Evolutionary conservation across 2,329 filamentous ascomycete genomes (phyloP).

Genomic region (Aureobasidium melanogenum): DNA sequence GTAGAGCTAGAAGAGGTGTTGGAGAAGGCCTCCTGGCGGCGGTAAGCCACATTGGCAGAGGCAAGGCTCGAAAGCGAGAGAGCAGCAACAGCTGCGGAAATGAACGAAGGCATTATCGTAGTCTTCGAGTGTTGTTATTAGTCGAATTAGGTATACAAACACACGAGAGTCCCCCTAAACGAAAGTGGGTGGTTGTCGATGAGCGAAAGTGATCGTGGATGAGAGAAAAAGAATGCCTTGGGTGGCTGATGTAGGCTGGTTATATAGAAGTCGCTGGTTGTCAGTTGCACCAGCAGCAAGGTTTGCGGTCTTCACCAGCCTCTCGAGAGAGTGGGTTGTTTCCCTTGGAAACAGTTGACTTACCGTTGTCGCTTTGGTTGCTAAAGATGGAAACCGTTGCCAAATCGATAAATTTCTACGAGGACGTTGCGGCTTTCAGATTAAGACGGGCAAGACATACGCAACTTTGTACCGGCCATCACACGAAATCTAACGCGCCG

Average conservation of each 20-base stretch:
- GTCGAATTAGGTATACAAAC: constrained; percentile 8
- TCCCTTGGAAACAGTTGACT: constrained; percentile 8
- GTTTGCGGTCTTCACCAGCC: background rate
- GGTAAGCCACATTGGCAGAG: background rate
- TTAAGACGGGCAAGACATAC: constrained; percentile 3
- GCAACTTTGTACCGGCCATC: background rate
- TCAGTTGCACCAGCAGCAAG: background rate
- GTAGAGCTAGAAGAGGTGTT: background rate
- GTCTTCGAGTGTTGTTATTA: background rate
- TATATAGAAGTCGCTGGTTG: constrained; percentile 1
- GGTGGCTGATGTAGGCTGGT: background rate
- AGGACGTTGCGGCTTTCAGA: constrained; percentile 3
- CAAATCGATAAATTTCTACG: constrained; percentile 11
- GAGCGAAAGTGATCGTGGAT: background rate
- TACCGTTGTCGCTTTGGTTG: background rate
- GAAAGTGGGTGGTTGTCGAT: background rate
- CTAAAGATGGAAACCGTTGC: constrained; percentile 10
- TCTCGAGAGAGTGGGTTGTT: background rate
- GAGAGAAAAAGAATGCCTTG: background rate
- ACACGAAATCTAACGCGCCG: background rate
- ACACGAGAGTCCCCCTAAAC: background rate
- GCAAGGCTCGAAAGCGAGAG: constrained; percentile 9
- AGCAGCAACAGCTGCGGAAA: constrained; percentile 10
- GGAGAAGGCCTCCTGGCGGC: background rate
- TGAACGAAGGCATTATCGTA: constrained; percentile 3